phyloP scores from a whole-genome alignment of 768 basidiomycete species.

The Suillus paluster region DNA sequence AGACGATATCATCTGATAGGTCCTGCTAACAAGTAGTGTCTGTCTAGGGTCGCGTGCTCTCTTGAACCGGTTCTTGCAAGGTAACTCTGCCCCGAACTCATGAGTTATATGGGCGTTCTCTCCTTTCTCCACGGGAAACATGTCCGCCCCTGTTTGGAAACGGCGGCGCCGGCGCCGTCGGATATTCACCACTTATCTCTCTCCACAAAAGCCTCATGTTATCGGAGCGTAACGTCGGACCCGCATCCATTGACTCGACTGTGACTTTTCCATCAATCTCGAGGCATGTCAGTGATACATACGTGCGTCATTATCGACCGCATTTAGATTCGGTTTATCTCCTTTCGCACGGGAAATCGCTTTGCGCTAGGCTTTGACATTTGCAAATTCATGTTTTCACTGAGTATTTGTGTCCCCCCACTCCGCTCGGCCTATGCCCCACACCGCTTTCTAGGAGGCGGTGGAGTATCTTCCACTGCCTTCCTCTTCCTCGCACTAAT shows the following conservation, averaged over 20 bases:
- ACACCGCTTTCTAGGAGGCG: not conserved
- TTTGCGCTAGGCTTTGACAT: not conserved
- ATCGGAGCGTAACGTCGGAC: not conserved
- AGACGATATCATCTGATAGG: not conserved
- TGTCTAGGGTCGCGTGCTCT: conserved; percentile 2
- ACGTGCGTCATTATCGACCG: not conserved
- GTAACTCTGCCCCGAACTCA: conserved; percentile 1
- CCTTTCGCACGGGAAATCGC: too few relatives aligned
- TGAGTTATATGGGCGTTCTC: too few relatives aligned
- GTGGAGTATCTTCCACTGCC: not conserved
- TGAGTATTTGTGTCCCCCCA: too few relatives aligned
- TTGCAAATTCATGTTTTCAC: too few relatives aligned
- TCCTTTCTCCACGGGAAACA: not conserved
- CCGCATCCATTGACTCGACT: not conserved
- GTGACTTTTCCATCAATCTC: not conserved
- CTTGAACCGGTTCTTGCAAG: not conserved
- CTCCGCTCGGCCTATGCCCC: not conserved
- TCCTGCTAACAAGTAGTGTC: not conserved
- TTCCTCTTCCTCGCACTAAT: not conserved
- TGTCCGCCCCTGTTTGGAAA: not conserved
- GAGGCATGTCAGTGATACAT: not conserved
- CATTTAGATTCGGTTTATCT: not conserved
- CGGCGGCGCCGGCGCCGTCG: too few relatives aligned
- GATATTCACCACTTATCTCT: not conserved
- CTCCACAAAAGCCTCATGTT: not conserved